Base-by-base conservation (phyloP, 177 flowering plant genomes). In the Vitis hybrid region DNA sequence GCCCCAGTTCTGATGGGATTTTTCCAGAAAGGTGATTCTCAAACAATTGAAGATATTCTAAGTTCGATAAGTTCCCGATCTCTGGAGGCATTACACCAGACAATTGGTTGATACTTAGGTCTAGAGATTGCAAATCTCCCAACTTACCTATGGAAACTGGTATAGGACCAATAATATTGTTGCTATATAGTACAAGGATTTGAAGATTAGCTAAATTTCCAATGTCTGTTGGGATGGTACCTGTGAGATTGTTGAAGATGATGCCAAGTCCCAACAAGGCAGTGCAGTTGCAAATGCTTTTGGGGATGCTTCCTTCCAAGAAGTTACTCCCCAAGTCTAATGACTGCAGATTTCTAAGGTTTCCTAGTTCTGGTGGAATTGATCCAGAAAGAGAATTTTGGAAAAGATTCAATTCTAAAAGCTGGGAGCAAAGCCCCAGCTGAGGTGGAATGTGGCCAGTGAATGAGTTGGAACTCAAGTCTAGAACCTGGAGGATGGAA, bases 401-500 rank as follows among this genome's bases (percentile, higher is more conserved):
- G 65, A 13, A 76, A 5, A 90, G 78, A 29, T 22, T 50, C 3
- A 92, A 72, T n/a, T 66, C 66, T 5, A 56, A 5, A 53, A 92
- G 88, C 51, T 86, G 73, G 48, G 79, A 66, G 76, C 88, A 87
- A 10, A 33, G 70, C 0, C 84, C 85, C 9, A 93, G 70, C 71
- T 88, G 76, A 56, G 71, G 14, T 11, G 98, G 97, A 73, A 91
- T 85, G 0, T 60, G 56, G 4, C 97, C 93, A 0, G 81, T 60
- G 72, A 91, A 87, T 12, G 73, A 79, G 66, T 93, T 93, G 3
- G 71, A 61, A 61, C 86, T 62, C 57, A 93, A 74, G 66, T 91
- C 93, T 67, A 93, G 87, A 80, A 82, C 83, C 82, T 88, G 90
- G 71, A 93, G 86, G 33, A 63, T 52, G 1, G 98, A 88, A 48